Base-by-base conservation (phyloP, 768 basidiomycete genomes). In the Suillus clintonianus region DNA sequence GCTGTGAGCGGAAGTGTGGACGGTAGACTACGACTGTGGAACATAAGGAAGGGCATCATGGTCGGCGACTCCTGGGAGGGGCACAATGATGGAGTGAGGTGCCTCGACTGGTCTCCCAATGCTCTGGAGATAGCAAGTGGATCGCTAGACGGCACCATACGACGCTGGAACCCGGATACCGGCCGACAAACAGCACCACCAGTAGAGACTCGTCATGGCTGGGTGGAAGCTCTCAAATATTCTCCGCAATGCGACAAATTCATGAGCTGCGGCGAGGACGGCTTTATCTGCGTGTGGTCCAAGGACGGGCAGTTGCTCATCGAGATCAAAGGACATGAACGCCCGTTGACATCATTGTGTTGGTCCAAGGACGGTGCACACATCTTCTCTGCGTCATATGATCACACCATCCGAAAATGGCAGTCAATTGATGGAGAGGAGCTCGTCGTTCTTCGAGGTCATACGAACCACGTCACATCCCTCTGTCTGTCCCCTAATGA, bases 81-180 rank as follows among this genome's bases (percentile, higher is more conserved):
- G 1, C 55, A 66, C 24, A 63, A 32, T 14, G 55, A 19, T 0
- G 22, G 50, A 6, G 59, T 64, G 13, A 43, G n/a, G 22, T 27
- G 51, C n/a, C 39, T 68, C 4, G 66, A 57, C 22, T 66, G 67
- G 36, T 69, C 68, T 30, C 62, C 48, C 2, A 59, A 64, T 43
- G 58, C 62, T 4, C 62, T 54, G 11, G 45, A 54, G 24, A 45
- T 71, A 2, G 70, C 64, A 7, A 64, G 58, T 11, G 65, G 59
- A 14, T 41, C 69, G 15, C 2, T 22, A 9, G 64, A 71, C 32
- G 65, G 47, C 9, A 61, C 61, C 11, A 65, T 70, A 7, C 55
- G 61, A 15, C 37, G 66, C 7, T 72, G 70, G 61, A 62, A 70
- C 34, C 45, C 59, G 11, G 41, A 51, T 42, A 59, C 65, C 5